phyloP scores from a whole-genome alignment of 139 green algal species.

The Limnomonas spitsbergensis region DNA sequence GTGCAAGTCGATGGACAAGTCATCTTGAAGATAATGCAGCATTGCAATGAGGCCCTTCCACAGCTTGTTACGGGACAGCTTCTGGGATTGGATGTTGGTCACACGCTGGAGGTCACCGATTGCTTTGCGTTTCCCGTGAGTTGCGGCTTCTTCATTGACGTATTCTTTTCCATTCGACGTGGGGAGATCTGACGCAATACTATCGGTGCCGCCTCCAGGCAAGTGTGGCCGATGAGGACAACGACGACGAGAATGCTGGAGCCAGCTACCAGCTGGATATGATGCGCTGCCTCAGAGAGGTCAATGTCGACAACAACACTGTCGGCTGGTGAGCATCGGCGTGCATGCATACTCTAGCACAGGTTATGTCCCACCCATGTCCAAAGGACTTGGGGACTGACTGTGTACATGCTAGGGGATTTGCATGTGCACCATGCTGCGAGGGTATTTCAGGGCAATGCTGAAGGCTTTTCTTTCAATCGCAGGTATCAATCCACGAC shows the following conservation, averaged over 20 bases:
- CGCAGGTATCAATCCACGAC: slow-evolving; percentile 85
- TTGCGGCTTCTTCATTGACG: not conserved
- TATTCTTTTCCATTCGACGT: too few relatives aligned
- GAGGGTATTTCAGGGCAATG: too few relatives aligned
- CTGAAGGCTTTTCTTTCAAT: too few relatives aligned
- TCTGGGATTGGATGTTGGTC: slow-evolving; percentile 92
- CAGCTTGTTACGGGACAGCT: slow-evolving; percentile 92
- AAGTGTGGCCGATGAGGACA: slow-evolving; percentile 31
- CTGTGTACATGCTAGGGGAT: not conserved
- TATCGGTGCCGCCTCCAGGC: slow-evolving; percentile 21
- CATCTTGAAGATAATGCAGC: slow-evolving; percentile 92
- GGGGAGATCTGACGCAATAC: too few relatives aligned
- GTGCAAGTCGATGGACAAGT: slow-evolving; percentile 81
- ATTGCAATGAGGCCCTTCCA: slow-evolving; percentile 80
- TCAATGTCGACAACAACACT: slow-evolving; percentile 99
- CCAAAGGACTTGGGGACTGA: not conserved
- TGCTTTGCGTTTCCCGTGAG: slow-evolving; percentile 95
- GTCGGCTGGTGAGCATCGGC: slow-evolving; percentile 81
- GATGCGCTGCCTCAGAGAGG: slow-evolving; percentile 95
- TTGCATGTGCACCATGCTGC: not conserved
- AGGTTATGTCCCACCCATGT: not conserved
- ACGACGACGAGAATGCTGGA: slow-evolving; percentile 54
- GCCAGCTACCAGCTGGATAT: slow-evolving; percentile 97
- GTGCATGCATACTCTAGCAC: too few relatives aligned
- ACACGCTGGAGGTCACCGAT: slow-evolving; percentile 94